Evolutionary conservation across 345 rosid genomes (phyloP), one percentile per base, ranked within the genome.

Genomic region (Gossypium turneri): DNA sequence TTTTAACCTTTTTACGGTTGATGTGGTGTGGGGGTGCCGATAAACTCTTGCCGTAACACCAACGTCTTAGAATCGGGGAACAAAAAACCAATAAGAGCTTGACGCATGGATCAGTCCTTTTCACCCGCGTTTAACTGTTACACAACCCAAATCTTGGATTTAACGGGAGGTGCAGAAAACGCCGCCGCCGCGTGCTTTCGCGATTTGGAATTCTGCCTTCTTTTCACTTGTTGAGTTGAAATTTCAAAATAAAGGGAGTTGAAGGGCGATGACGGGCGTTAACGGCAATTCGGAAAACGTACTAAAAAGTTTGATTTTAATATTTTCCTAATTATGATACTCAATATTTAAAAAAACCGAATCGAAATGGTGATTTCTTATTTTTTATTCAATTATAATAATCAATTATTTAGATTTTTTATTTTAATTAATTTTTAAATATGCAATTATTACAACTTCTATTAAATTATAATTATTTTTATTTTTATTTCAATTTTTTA

Each of bases 111-210:
- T 11, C 0, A 2, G 12, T 60, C 25, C 1, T 27, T 24, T 16
- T 25, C 57, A 16, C 57, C 9, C 10, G 44, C 43, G 75, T 3
- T 10, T 52, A 58, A 59, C 15, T 8, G 9, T 9, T 67, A 47
- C 47, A 73, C 57, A 24, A 13, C 17, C 12, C 41, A 48, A 24
- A 67, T 67, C 72, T 67, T 67, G 72, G 57, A 67, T 24, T 47
- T 22, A 67, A 67, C 38, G 41, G 55, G 12, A 67, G 47, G 12
- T 22, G 19, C n/a, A 12, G 19, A 22, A 44, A 22, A 67, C 19
- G 53, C 15, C 48, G 13, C 45, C 4, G 45, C 67, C 4, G 45
- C 67, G 1, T 62, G 17, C 4, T 61, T 62, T 17, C 41, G n/a
- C 38, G 12, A 38, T 7, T 34, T 62, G 12, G 60, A 20, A 56